Percentiles rank a stretch among this genome's conserved stretches.
Evolutionary conservation across 2,329 filamentous ascomycete species (phyloP).

Genomic region (Penicillium sp.): DNA sequence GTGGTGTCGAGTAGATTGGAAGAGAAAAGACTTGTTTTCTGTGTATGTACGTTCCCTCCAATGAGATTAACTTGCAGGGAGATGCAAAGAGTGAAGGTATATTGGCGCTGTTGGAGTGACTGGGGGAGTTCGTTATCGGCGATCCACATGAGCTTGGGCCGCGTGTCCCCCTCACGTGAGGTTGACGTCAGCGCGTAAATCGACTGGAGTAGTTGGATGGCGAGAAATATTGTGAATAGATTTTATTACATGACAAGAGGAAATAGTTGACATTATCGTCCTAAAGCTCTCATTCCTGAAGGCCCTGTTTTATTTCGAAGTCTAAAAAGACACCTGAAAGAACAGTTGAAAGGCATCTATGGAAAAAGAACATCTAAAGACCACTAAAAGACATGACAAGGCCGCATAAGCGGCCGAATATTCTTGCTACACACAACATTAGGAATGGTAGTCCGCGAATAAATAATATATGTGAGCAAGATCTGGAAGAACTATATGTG

Average conservation of each 20-base stretch:
- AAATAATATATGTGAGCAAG: not conserved
- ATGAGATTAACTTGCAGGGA: not conserved
- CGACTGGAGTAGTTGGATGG: not conserved
- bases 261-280: too few species aligned
- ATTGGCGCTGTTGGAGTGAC: constrained; percentile 9
- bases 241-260: not conserved
- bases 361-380: too few species aligned
- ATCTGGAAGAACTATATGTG: not conserved
- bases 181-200: constrained; percentile 18
- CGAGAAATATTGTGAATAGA: not conserved
- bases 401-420: too few species aligned
- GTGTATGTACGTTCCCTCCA: not conserved
- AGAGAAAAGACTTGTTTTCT: not conserved
- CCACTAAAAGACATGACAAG: too few species aligned
- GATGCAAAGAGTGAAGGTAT: not conserved
- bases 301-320: not conserved
- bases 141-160: constrained; percentile 24
- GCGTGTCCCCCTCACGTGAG: constrained; percentile 27
- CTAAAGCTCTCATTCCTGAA: not conserved
- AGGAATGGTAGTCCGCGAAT: not conserved
- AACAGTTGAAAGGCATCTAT: too few species aligned
- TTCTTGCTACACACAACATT: not conserved
- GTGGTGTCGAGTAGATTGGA: not conserved
- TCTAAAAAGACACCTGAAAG: too few species aligned
- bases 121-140: constrained; percentile 19